These are phyloP conservation scores for Kodamaea sp. DNA, from an alignment of 1,139 yeast species.

Conservation along the genomic window DNA sequence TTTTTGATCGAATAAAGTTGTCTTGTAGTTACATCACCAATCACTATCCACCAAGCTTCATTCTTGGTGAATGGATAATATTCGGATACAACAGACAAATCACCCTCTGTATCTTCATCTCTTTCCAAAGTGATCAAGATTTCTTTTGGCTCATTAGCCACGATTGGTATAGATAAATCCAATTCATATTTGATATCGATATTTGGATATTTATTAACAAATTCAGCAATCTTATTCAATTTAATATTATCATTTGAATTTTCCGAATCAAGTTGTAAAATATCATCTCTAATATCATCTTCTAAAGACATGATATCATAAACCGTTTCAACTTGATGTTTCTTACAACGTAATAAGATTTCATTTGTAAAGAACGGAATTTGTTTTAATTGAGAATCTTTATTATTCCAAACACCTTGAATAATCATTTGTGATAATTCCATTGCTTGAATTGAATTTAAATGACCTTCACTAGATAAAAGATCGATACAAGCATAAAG, in stretches of 20 bases:
- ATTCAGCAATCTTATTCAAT: slow-evolving; percentile 66
- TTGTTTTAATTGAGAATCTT: slow-evolving; percentile 76
- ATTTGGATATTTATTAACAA: slow-evolving; percentile 87
- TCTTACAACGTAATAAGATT: slow-evolving; percentile 55
- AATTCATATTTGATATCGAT: slow-evolving; percentile 62
- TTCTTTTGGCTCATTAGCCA: slow-evolving; percentile 43
- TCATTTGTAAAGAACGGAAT: slow-evolving; percentile 64
- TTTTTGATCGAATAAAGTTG: slow-evolving; percentile 75
- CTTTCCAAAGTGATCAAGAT: slow-evolving; percentile 57
- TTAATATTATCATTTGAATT: slow-evolving; percentile 17
- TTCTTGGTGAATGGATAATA: slow-evolving; percentile 53
- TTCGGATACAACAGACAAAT: slow-evolving; percentile 51
- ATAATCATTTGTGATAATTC: slow-evolving; percentile 86
- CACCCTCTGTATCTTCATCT: slow-evolving; percentile 70
- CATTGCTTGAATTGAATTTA: slow-evolving; percentile 80
- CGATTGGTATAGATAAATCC: slow-evolving; percentile 35
- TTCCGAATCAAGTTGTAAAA: slow-evolving; percentile 54
- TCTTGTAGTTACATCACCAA: slow-evolving; percentile 61
- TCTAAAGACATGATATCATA: slow-evolving; percentile 86
- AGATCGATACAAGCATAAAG: slow-evolving; percentile 71
- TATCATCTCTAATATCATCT: slow-evolving; percentile 65
- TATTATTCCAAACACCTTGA: slow-evolving; percentile 77
- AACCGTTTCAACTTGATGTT: slow-evolving; percentile 61
- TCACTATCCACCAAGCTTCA: slow-evolving; percentile 88
- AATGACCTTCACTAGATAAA: slow-evolving; percentile 72